These are phyloP conservation scores for Aspergillus japonicus DNA, from an alignment of 2,329 filamentous ascomycete genomes.

Conservation along the genomic window DNA sequence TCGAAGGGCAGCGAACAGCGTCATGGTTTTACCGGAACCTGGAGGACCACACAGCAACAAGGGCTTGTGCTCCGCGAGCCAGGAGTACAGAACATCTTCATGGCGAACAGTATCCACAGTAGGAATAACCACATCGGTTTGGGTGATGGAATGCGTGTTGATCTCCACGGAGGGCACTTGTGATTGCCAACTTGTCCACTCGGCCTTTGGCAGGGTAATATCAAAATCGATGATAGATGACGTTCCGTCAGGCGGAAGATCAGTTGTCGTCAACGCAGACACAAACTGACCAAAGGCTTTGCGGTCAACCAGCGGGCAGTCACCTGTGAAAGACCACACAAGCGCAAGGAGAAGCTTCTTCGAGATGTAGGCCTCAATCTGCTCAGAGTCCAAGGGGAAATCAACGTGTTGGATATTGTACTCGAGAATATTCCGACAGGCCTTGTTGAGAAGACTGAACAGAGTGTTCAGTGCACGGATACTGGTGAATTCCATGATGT, in stretches of 20 bases:
- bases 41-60: constrained; percentile 94
- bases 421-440: constrained; percentile 86
- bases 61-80: constrained; percentile 98
- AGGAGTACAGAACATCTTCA: constrained; percentile 98
- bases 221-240: constrained; percentile 91
- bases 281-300: constrained; percentile 87
- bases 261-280: constrained; percentile 77
- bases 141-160: constrained; percentile 96
- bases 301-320: constrained; percentile 84
- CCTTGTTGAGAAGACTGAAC: constrained; percentile 94
- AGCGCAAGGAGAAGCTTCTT: constrained; percentile 92
- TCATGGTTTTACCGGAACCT: constrained; percentile 99
- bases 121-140: constrained; percentile 97
- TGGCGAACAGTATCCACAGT: constrained; percentile 96
- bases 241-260: constrained; percentile 75
- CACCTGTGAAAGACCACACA: constrained; percentile 94
- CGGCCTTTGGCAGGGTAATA: constrained; percentile 77
- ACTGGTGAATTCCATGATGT: constrained; percentile 98
- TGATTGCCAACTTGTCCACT: constrained; percentile 92
- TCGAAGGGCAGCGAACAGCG: constrained; percentile 91
- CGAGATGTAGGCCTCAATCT: constrained; percentile 82
- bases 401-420: constrained; percentile 94
- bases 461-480: constrained; percentile 87
- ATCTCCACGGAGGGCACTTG: constrained; percentile 94
- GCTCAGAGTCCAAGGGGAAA: constrained; percentile 86